These are phyloP conservation scores for Aureobasidium sp. DNA, from an alignment of 2,329 filamentous ascomycete species.

Conservation along the genomic window DNA sequence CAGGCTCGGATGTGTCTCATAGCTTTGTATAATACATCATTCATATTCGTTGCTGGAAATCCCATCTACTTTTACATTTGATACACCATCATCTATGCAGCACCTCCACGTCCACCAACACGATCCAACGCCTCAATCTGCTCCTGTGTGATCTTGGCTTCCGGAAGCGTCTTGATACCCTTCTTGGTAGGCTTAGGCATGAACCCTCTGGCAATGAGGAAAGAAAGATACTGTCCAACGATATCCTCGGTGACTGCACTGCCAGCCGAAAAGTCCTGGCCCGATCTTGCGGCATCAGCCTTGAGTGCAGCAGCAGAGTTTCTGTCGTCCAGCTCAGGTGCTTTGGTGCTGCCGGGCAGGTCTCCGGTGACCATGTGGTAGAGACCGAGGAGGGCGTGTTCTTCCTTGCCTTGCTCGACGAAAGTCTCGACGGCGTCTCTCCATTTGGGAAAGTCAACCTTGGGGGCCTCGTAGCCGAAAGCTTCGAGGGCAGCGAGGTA, in stretches of 20 bases:
- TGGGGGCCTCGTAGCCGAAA: constrained; percentile 64
- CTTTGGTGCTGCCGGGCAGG: constrained; percentile 60
- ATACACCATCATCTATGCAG: neutral
- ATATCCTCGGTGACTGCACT: constrained; percentile 51
- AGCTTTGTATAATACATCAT: neutral
- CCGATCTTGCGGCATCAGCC: constrained; percentile 53
- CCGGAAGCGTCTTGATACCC: constrained; percentile 34
- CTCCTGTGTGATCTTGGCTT: constrained; percentile 36
- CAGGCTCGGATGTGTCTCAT: no score
- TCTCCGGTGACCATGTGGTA: constrained; percentile 66
- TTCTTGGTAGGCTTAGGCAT: constrained; percentile 39
- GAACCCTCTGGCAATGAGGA: constrained; percentile 56
- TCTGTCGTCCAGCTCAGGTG: constrained; percentile 64
- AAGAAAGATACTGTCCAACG: constrained; percentile 56
- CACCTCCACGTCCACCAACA: constrained; percentile 46
- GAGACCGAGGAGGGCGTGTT: constrained; percentile 65
- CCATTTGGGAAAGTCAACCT: constrained; percentile 63
- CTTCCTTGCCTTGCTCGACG: constrained; percentile 56
- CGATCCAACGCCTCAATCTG: constrained; percentile 42
- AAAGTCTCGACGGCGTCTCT: constrained; percentile 58
- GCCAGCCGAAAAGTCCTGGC: constrained; percentile 48
- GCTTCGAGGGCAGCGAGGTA: constrained; percentile 62
- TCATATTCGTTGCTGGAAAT: neutral
- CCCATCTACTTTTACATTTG: neutral
- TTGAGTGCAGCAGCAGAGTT: constrained; percentile 60